Percentiles rank a stretch among this genome's conserved stretches.
phyloP scores from a whole-genome alignment of 2,329 filamentous ascomycete genomes.

The Thielaviopsis ethacetica region DNA sequence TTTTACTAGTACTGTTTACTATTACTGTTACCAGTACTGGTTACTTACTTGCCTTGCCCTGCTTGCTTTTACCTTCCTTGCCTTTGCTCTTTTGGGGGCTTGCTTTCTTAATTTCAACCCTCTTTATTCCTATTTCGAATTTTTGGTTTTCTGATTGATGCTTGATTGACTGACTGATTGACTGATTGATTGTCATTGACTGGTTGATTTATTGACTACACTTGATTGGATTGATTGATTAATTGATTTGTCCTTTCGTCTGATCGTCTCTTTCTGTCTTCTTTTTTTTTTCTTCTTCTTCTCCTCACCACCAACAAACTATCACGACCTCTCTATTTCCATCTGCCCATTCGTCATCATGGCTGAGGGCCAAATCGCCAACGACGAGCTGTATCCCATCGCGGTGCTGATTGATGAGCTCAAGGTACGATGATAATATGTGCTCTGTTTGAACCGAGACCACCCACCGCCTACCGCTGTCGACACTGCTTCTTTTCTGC shows the following conservation, averaged over 20 bases:
- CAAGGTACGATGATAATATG: constrained; percentile 48
- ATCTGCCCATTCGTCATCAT: constrained; percentile 36
- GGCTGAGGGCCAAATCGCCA: constrained; percentile 77
- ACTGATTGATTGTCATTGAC: not conserved
- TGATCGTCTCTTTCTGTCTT: not conserved
- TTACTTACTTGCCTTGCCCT: not conserved
- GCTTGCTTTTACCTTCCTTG: not conserved
- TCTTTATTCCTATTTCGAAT: not conserved
- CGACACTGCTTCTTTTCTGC: not conserved
- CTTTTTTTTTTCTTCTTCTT: not conserved
- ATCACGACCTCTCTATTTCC: not conserved
- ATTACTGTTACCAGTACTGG: too few relatives aligned
- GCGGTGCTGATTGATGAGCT: constrained; percentile 98
- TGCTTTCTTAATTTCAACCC: not conserved
- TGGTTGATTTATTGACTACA: not conserved
- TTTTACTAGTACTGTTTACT: too few relatives aligned
- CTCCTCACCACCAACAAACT: not conserved
- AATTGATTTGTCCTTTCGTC: constrained; percentile 2
- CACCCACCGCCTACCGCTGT: not conserved
- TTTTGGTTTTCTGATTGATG: not conserved
- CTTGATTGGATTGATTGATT: not conserved
- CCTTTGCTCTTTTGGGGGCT: not conserved
- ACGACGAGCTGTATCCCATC: constrained; percentile 98
- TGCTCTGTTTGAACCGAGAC: constrained; percentile 10
- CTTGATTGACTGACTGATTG: not conserved